phyloP scores from a whole-genome alignment of 305 asterid genomes.

The Fraxinus sp. region DNA sequence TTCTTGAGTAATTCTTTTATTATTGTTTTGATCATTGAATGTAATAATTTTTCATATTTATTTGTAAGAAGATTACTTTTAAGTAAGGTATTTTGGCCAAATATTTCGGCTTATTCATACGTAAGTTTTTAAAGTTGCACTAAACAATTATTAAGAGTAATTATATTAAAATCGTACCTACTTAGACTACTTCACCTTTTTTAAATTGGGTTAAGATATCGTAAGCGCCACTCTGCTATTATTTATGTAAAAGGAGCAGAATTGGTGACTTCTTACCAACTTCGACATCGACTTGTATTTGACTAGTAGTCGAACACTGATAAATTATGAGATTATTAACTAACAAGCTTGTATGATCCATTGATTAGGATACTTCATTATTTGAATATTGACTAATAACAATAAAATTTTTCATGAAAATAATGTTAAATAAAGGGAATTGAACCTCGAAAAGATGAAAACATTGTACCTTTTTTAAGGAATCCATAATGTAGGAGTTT shows the following conservation, averaged over 20 bases:
- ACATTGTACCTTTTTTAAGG: conserved; percentile 12
- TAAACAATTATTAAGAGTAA: neutral
- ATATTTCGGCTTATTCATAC: neutral
- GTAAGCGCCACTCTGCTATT: neutral
- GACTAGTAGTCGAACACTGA: neutral
- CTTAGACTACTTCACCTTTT: neutral
- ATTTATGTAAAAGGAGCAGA: neutral
- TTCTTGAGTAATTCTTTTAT: neutral
- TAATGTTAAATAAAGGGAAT: neutral
- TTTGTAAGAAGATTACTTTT: neutral
- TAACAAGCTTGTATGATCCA: neutral
- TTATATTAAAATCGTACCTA: too few relatives aligned
- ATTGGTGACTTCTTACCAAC: neutral
- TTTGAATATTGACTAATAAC: neutral
- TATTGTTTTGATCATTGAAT: neutral
- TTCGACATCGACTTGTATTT: neutral
- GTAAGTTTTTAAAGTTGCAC: neutral
- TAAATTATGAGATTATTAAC: neutral
- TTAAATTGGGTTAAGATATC: neutral
- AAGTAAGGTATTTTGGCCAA: neutral
- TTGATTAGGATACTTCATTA: neutral
- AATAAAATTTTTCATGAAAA: neutral
- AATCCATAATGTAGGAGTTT: conserved; percentile 13
- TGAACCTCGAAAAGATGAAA: neutral
- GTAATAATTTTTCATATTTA: neutral